Evolutionary conservation across 106 monocot species (phyloP).

Genomic region (Agapanthus africanus): DNA sequence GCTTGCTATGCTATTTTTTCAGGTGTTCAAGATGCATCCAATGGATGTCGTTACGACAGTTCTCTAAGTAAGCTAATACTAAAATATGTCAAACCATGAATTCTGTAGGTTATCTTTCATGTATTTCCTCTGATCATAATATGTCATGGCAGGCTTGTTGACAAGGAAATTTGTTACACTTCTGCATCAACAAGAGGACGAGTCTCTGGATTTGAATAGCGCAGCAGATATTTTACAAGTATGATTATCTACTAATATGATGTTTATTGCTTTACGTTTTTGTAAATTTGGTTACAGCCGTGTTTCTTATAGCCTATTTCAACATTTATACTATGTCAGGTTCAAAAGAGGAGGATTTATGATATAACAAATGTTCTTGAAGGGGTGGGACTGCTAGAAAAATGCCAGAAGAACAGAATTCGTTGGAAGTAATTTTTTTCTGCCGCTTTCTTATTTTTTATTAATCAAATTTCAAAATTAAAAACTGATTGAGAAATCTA

Average conservation of each 20-base stretch:
- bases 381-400: conserved; percentile 89
- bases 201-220: conserved; percentile 86
- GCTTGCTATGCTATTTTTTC: too few species aligned
- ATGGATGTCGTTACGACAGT: too few species aligned
- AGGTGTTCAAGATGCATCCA: too few species aligned
- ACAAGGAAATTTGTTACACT: conserved; percentile 91
- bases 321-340: conserved; percentile 28
- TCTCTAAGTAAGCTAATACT: too few species aligned
- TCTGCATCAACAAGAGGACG: conserved; percentile 80
- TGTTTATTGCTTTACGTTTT: not conserved
- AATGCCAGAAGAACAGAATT: conserved; percentile 82
- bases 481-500: conserved; percentile 10
- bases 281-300: not conserved
- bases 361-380: conserved; percentile 99
- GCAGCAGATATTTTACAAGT: conserved; percentile 89
- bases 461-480: not conserved
- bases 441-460: conserved; percentile 5
- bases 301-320: not conserved
- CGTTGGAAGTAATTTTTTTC: conserved; percentile 66
- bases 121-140: too few species aligned
- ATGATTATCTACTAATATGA: conserved; percentile 8
- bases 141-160: conserved; percentile 83
- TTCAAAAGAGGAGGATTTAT: conserved; percentile 97
- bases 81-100: too few species aligned
- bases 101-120: too few species aligned